Evolutionary conservation across 306 rosid species (phyloP), one percentile per base, ranked within the genome.

Genomic region (Citrullus mucosospermus): DNA sequence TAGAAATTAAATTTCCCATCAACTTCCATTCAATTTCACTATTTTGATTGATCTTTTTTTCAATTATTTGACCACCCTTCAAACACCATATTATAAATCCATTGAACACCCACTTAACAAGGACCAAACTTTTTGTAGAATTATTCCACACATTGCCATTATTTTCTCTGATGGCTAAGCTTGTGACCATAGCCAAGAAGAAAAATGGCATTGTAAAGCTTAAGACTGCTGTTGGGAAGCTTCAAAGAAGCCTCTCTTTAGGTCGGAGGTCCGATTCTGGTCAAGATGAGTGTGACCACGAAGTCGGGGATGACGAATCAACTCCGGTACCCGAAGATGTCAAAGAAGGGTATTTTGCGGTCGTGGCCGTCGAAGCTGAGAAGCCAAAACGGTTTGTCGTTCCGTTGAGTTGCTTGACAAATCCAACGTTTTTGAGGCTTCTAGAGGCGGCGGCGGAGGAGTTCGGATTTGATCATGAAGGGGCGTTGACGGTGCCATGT

Each of bases 311-410:
- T 14, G 55, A 9, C 1, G 80, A 81, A 4, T 73, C 85, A 0
- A 75, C 77, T 36, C 66, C 28, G 6, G 96, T 92, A 56, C 97
- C 91, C 0, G 84, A 87, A 22, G 98, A 94, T 38, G 90, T 92
- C 46, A 91, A 92, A 51, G 91, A 91, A 84, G 96, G 98, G 1
- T 97, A 95, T 72, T 90, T 95, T 44, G 93, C 93, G 0, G 97
- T 92, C 76, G 86, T 89, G 11, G 96, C 95, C 0, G 89, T 68
- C 46, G 80, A 84, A 8, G 86, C 90, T 18, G 85, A 86, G 10
- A 82, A 83, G 50, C 82, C 86, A 5, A 91, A 84, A 85, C 91
- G 96, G 75, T 90, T 91, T 13, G 92, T 88, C 77, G 84, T 89
- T 30, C 92, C 97, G 14, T 79, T 95, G 51, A 82, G 85, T 20